Base-by-base conservation (phyloP, 352 stramenopile species). In the Halophytophthora batemanensis region DNA sequence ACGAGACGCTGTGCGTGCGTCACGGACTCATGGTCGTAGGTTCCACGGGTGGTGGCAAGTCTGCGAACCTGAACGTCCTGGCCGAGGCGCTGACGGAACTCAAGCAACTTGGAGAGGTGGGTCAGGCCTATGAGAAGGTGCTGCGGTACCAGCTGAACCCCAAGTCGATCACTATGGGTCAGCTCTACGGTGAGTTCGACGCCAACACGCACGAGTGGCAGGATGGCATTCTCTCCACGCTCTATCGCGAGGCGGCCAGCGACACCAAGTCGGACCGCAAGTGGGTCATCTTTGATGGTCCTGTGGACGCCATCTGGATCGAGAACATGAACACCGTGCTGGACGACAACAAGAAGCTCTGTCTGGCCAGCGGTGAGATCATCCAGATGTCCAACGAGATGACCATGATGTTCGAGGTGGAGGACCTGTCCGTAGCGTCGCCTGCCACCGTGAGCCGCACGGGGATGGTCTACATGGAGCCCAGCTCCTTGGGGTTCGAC, bases 261-360 rank as follows among this genome's bases (percentile, higher is more conserved):
- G 80, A 96, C 39, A 84, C 85, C 13, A 94, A 76, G 13, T 49
- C 80, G 0, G 87, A 96, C 57, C 77, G 91, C 17, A 97, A 98
- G 68, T 98, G 93, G 93, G 79, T 98, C 12, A 85, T 98, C 23
- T 98, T 98, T 40, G 94, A 98, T 45, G 94, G 94, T 0, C 94
- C 94, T 3, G 95, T 98, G 2, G 94, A 98, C 55, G 90, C 94
- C 6, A 95, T 98, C 45, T 98, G 94, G 94, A 98, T 98, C 64
- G 94, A 98, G 66, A 98, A 98, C 67, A 98, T 98, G 93, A 98
- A 98, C 57, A 98, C 94, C 0, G 94, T 98, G 11, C 73, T 98
- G 38, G 93, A 98, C 53, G 93, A 98, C 69, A 98, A 98, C 73
- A 98, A 97, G 63, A 96, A 98, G 59, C 66, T 98, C 6, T 98